Conservation (phyloP, 225 moss, liverwort and hornwort species). For the Thuidium tamariscinum region DNA sequence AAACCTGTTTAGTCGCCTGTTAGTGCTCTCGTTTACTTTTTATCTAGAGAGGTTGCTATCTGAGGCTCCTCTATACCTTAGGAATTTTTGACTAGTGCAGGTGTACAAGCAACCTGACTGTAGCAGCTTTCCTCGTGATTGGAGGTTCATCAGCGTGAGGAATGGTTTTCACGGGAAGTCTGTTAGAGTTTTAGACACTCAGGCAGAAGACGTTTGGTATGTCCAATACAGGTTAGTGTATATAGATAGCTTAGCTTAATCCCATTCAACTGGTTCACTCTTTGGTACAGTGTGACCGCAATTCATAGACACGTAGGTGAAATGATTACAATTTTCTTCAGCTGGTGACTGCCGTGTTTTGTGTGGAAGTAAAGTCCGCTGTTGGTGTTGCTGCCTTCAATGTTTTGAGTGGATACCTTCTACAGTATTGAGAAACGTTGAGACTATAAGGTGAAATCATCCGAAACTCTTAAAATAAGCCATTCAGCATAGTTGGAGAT, state of each 20-base stretch:
- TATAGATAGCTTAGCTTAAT: not conserved
- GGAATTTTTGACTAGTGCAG: conserved; percentile 5
- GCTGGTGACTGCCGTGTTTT: not conserved
- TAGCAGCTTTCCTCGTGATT: not conserved
- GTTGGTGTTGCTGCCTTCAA: not conserved
- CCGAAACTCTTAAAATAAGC: not conserved
- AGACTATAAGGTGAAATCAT: not conserved
- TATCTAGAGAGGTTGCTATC: conserved; percentile 13
- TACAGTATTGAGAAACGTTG: not conserved
- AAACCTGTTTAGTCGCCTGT: not conserved
- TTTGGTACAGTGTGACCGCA: conserved; percentile 7
- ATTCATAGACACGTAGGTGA: not conserved
- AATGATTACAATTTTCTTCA: not conserved
- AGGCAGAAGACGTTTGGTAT: not conserved
- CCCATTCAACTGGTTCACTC: conserved; percentile 16
- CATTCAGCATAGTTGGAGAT: not conserved
- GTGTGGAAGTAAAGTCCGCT: not conserved
- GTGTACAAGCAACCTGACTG: not conserved
- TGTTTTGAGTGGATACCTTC: not conserved
- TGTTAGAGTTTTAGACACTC: not conserved
- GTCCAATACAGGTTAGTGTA: not conserved
- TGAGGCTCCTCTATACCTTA: conserved; percentile 18
- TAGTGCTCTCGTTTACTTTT: not conserved
- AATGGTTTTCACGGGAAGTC: not conserved
- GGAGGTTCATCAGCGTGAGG: not conserved